Evolutionary conservation across 352 stramenopile genomes (phyloP), one percentile per base, ranked within the genome.

Genomic region (Pythium sukuiense): DNA sequence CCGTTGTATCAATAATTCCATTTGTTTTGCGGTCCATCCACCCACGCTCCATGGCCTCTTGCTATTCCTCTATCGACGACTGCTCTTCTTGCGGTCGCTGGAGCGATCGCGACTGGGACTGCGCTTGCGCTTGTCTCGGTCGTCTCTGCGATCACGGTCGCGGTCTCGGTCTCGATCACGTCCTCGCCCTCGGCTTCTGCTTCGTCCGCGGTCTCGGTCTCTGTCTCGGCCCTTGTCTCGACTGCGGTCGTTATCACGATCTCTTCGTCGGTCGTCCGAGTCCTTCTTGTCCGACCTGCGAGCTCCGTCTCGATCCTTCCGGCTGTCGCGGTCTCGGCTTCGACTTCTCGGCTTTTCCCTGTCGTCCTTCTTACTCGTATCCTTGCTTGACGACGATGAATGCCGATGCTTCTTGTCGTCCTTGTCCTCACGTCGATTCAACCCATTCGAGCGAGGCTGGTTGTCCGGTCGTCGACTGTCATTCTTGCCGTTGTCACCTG

Each of bases 401-500:
- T 27, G n/a, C n/a, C 18, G 14, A 20, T 49, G 41, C 24, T 45
- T 58, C 52, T 58, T 58, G 5, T 50, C 35, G 13, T 53, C 48
- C 1, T 13, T 35, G 1, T 71, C 64, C 16, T 62, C 57, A 12
- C 64, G 64, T 6, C 58, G 52, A 33, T 72, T 72, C 35, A 72
- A 52, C 18, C 65, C 65, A 56, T 67, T 67, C 16, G n/a, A 50
- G 3, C 52, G 58, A 3, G 59, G 26, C 37, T 58, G 49, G 9
- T 62, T 43, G 14, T 65, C 63, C 18, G 12, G 13, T 56, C 67
- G 54, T 13, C 61, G 61, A 54, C 75, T 76, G 60, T 59, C 54
- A 35, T 65, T 70, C 52, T 83, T 88, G 54, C 80, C 78, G 4
- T 61, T 62, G 26, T 87, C 78, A 5, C 75, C 77, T 12, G 81